Percentiles rank a stretch among this genome's conserved stretches.
Conservation (phyloP, 2,329 filamentous ascomycete species). For the Pseudopyrenochaeta lycopersici region DNA sequence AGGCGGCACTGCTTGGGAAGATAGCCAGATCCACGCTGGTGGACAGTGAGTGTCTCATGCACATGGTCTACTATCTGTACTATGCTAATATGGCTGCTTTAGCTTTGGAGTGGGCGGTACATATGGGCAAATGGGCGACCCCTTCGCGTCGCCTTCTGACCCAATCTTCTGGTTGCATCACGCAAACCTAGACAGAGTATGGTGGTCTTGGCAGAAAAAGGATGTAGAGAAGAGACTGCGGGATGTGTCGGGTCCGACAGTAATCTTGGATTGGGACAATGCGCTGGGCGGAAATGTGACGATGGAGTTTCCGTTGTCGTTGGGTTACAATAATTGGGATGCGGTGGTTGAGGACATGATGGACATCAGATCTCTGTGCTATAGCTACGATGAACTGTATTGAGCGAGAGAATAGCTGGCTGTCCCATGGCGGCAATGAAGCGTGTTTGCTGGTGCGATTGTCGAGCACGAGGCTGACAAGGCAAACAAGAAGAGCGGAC, state of each 20-base stretch:
- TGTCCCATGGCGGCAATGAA: neutral
- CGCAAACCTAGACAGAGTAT: conserved; percentile 55
- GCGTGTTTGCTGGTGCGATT: neutral
- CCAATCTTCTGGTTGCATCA: conserved; percentile 58
- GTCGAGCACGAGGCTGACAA: no score
- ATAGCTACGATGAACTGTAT: conserved; percentile 3
- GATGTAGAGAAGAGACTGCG: conserved; percentile 43
- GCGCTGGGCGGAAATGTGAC: conserved; percentile 51
- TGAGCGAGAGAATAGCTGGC: neutral
- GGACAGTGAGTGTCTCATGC: conserved; percentile 6
- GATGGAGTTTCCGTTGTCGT: conserved; percentile 49
- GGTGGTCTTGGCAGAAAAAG: conserved; percentile 59
- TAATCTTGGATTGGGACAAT: conserved; percentile 45
- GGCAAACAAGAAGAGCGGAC: no score
- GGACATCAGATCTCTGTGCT: conserved; percentile 3
- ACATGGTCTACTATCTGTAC: neutral
- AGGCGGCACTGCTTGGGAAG: conserved; percentile 7
- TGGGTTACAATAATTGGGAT: conserved; percentile 30
- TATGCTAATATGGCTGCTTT: neutral
- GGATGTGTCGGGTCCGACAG: conserved; percentile 53
- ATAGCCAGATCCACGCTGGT: conserved; percentile 9
- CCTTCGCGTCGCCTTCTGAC: conserved; percentile 54
- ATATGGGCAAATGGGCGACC: conserved; percentile 11
- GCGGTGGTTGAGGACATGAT: conserved; percentile 1
- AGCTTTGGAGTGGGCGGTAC: conserved; percentile 13